These are phyloP conservation scores for Pochonia chlamydosporia DNA, from an alignment of 2,329 filamentous ascomycete genomes.

Conservation along the genomic window DNA sequence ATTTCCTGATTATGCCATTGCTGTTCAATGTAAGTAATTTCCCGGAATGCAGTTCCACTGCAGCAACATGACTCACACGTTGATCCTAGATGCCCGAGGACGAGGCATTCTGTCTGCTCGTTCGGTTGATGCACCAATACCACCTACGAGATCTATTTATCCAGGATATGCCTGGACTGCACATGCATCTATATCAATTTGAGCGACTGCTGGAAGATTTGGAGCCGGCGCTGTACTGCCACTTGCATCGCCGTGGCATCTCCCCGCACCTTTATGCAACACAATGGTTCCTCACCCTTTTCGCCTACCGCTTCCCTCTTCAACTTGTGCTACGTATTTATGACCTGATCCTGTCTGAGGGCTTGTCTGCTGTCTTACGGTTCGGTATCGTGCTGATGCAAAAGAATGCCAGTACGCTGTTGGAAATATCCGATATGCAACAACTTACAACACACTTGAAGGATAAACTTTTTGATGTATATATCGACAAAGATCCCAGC, in stretches of 20 bases:
- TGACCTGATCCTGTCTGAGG: constrained; percentile 89
- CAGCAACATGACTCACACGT: background rate
- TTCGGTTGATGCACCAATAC: constrained; percentile 95
- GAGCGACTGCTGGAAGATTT: constrained; percentile 89
- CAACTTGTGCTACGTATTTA: constrained; percentile 96
- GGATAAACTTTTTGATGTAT: constrained; percentile 91
- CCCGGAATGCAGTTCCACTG: background rate
- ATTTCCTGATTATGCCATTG: constrained; percentile 94
- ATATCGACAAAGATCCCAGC: constrained; percentile 90
- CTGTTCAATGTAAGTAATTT: constrained; percentile 72
- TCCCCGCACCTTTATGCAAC: constrained; percentile 92
- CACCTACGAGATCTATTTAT: constrained; percentile 87
- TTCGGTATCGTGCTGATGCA: constrained; percentile 96
- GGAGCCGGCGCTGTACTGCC: constrained; percentile 91
- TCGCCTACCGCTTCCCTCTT: constrained; percentile 93
- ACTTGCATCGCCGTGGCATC: constrained; percentile 81
- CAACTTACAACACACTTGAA: constrained; percentile 85
- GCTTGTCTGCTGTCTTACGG: constrained; percentile 85
- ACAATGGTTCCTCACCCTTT: constrained; percentile 98
- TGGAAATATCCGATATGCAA: constrained; percentile 86
- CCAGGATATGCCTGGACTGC: constrained; percentile 92
- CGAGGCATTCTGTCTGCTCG: constrained; percentile 89
- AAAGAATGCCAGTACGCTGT: constrained; percentile 74
- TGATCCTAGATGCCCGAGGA: constrained; percentile 79
- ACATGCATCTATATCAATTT: constrained; percentile 91